Conservation (phyloP, 352 stramenopile genomes). For the Globisporangium barbulae region DNA sequence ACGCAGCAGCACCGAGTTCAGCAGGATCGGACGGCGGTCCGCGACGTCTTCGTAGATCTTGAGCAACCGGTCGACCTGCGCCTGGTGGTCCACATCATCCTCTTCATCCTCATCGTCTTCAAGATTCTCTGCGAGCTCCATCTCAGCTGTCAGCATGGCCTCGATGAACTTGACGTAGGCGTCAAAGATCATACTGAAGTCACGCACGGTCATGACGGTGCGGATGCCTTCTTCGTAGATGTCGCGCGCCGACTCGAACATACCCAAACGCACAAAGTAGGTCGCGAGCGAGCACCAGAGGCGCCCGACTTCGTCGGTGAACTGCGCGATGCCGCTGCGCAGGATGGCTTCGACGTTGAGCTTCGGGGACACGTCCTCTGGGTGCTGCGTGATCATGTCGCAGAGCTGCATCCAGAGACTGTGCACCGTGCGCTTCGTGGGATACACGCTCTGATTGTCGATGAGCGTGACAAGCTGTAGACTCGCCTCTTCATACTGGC, state of each 20-base stretch:
- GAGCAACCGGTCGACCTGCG: conserved; percentile 68
- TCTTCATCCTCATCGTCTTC: conserved; percentile 72
- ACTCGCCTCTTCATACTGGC: conserved; percentile 81
- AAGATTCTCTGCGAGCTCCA: conserved; percentile 73
- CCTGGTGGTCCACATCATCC: conserved; percentile 59
- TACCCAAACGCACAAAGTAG: conserved; percentile 95
- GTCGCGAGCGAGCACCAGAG: conserved; percentile 98
- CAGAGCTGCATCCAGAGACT: conserved; percentile 98
- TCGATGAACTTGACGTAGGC: conserved; percentile 99
- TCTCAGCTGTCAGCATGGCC: conserved; percentile 95
- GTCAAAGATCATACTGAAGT: conserved; percentile 99
- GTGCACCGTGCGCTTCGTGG: conserved; percentile 73
- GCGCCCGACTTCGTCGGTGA: conserved; percentile 96
- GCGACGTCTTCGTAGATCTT: conserved; percentile 94
- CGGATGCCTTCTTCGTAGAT: conserved; percentile 94
- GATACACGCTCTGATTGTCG: conserved; percentile 53
- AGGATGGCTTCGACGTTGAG: conserved; percentile 96
- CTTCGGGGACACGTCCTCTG: conserved; percentile 77
- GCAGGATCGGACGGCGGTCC: conserved; percentile 91
- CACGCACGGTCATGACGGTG: conserved; percentile 81
- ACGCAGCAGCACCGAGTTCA: conserved; percentile 94
- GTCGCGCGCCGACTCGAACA: conserved; percentile 96
- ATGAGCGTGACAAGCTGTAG: conserved; percentile 79
- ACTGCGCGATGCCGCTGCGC: conserved; percentile 89
- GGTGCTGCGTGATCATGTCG: conserved; percentile 94